phyloP scores from a whole-genome alignment of 495 filamentous ascomycete species.

The Usnea hakonensis region DNA sequence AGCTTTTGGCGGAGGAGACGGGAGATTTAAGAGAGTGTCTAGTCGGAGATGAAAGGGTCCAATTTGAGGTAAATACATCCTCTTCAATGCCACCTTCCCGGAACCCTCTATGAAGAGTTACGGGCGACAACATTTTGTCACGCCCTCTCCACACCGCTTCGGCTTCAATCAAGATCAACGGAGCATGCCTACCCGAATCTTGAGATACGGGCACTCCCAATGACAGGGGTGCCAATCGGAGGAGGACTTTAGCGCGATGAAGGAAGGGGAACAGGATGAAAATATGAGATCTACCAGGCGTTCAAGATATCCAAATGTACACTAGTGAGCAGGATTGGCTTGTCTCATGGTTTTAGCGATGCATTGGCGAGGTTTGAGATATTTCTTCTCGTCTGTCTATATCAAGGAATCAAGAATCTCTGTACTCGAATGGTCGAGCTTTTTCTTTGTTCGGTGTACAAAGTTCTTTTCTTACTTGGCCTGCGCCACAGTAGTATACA shows the following conservation, averaged over 20 bases:
- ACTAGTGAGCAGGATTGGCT: constrained; percentile 1
- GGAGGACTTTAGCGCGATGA: background rate
- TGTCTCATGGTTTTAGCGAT: background rate
- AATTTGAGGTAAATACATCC: background rate
- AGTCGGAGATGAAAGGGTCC: constrained; percentile 20
- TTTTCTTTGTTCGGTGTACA: background rate
- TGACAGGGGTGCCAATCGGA: background rate
- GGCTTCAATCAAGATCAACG: background rate
- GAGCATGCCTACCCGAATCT: background rate
- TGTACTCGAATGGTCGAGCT: background rate
- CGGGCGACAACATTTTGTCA: background rate
- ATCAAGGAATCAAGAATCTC: background rate
- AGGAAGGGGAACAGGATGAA: background rate
- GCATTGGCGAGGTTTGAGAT: background rate
- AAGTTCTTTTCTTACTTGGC: background rate
- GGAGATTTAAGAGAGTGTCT: constrained; percentile 26
- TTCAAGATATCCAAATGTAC: constrained; percentile 12
- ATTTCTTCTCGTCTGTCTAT: background rate
- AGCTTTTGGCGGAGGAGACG: constrained; percentile 30
- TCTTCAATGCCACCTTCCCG: background rate
- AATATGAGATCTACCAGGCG: constrained; percentile 2
- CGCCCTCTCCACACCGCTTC: background rate
- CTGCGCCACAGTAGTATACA: no score
- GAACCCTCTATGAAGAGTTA: background rate
- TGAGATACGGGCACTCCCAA: background rate